Evolutionary conservation across 805 yeast genomes (phyloP).

Genomic region (Myxozyma udenii): DNA sequence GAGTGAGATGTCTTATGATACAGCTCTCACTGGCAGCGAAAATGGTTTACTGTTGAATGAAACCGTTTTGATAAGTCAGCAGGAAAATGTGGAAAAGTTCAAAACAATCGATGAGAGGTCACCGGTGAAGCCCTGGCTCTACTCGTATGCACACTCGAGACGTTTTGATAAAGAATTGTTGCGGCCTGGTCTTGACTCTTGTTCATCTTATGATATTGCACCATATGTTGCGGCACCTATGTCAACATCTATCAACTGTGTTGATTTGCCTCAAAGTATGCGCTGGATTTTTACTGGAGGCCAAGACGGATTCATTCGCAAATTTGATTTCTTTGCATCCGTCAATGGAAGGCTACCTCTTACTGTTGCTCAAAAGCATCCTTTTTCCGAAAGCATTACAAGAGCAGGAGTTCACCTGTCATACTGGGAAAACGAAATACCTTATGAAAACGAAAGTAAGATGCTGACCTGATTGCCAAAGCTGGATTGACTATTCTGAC

Average conservation of each 20-base stretch:
- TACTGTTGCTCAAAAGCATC: conserved; percentile 88
- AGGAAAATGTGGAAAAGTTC: too few species aligned
- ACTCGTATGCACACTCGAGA: conserved; percentile 30
- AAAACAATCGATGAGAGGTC: too few species aligned
- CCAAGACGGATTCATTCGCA: conserved; percentile 88
- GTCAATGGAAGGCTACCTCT: conserved; percentile 82
- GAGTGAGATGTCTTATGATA: too few species aligned
- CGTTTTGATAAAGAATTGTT: conserved; percentile 30
- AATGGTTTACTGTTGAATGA: too few species aligned
- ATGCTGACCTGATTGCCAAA: background rate
- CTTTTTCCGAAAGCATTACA: conserved; percentile 77
- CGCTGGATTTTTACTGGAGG: conserved; percentile 93
- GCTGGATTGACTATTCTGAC: too few species aligned
- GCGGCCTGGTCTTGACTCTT: conserved; percentile 47
- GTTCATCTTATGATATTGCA: conserved; percentile 62
- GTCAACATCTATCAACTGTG: conserved; percentile 68
- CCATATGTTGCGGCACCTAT: conserved; percentile 90
- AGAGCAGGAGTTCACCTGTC: conserved; percentile 79
- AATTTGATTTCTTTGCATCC: conserved; percentile 80
- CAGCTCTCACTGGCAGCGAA: too few species aligned
- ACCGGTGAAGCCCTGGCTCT: conserved; percentile 32
- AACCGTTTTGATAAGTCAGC: conserved; percentile 25
- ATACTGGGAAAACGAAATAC: conserved; percentile 97
- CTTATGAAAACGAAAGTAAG: conserved; percentile 38
- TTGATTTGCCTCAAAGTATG: conserved; percentile 75